phyloP scores from a whole-genome alignment of 2,329 filamentous ascomycete species.

The Beauveria varroae region DNA sequence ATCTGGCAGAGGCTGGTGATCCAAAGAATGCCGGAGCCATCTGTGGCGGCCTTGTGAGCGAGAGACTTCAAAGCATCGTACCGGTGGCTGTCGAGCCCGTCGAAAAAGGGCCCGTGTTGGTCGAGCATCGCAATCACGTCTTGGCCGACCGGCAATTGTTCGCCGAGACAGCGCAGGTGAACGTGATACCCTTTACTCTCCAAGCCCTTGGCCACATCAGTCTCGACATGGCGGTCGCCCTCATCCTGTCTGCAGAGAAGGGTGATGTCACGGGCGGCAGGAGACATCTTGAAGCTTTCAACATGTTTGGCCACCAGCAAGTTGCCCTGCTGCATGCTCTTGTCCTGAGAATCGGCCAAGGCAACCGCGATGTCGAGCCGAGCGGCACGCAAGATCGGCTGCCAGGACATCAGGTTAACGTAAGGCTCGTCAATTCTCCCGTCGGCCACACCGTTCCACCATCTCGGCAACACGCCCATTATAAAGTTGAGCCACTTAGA shows the following conservation, averaged over 20 bases:
- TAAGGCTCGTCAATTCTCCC: constrained; percentile 20
- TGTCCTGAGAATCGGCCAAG: constrained; percentile 17
- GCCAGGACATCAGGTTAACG: constrained; percentile 8
- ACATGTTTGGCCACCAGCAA: not conserved
- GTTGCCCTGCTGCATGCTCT: constrained; percentile 8
- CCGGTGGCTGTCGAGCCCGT: constrained; percentile 14
- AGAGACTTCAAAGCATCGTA: constrained; percentile 13
- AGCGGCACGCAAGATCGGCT: not conserved
- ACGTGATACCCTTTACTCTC: constrained; percentile 15
- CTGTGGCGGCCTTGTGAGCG: constrained; percentile 2
- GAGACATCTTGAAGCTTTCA: not conserved
- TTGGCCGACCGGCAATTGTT: constrained; percentile 10
- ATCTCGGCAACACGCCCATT: constrained; percentile 23
- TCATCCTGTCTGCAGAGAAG: not conserved
- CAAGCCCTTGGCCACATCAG: constrained; percentile 5
- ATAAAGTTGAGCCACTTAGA: constrained; percentile 22
- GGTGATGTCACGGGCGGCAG: not conserved
- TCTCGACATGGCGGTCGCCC: not conserved
- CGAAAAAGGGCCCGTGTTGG: constrained; percentile 20
- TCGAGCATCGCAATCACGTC: constrained; percentile 24
- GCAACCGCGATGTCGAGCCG: constrained; percentile 17
- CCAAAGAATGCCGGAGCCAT: constrained; percentile 21
- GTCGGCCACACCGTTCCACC: constrained; percentile 28
- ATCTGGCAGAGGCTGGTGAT: constrained; percentile 22
- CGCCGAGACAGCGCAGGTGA: constrained; percentile 13